Evolutionary conservation across 352 stramenopile genomes (phyloP), one percentile per base, ranked within the genome.

Genomic region (Halophytophthora batemanensis): DNA sequence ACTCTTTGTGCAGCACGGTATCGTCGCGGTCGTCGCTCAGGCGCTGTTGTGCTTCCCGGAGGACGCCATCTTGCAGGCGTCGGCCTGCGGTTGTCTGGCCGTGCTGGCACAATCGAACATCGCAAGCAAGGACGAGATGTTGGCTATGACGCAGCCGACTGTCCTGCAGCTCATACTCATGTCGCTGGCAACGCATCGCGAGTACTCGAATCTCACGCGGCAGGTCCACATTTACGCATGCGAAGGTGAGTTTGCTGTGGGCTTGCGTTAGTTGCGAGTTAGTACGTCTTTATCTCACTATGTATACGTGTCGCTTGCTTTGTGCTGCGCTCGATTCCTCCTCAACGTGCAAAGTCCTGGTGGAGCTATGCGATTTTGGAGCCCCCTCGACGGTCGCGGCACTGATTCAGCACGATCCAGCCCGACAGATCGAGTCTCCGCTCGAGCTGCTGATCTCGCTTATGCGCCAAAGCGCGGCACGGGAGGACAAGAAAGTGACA

Each of bases 201-300:
- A 87, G 21, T 87, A 84, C 64, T 87, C 77, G 1, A 86, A 82
- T 56, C 53, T 87, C 39, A 86, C 79, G 14, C 74, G 79, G 14
- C 79, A 90, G 73, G 79, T 90, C 2, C 79, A 90, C 45, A 86
- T 90, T 50, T 90, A 90, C 59, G 72, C 79, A 28, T 85, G 79
- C 58, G 79, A 90, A 83, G 74, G 74, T 85, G 48, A 29, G 46
- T 17, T n/a, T 25, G 34, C 17, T 18, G 36, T 38, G 19, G 37
- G 42, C 46, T 40, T 38, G 22, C 40, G 28, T 33, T 33, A 21
- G 5, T 45, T 6, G 33, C 33, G 33, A 14, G 3, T 17, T 14
- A 38, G 15, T 13, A 4, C 25, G 25, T 31, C 25, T 8, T 31
- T 31, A 31, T 8, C 6, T 31, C 21, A 23, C 10, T 22, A 17